Conservation (phyloP, 768 basidiomycete genomes). For the Tricholoma sp. region DNA sequence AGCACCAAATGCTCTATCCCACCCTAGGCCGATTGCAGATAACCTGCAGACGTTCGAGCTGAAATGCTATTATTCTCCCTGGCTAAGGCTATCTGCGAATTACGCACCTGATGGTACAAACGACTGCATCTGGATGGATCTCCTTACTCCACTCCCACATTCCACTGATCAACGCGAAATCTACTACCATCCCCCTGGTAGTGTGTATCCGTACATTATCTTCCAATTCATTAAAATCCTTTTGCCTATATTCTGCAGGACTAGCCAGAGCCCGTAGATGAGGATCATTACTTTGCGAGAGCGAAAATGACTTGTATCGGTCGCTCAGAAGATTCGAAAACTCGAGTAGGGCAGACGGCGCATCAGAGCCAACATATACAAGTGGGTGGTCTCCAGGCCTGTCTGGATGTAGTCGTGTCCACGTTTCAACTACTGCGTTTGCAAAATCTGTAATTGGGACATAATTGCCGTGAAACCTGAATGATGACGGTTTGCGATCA, state of each 20-base stretch:
- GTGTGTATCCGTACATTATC: slow-evolving; percentile 37
- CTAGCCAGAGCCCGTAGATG: slow-evolving; percentile 46
- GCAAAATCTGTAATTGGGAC: slow-evolving; percentile 49
- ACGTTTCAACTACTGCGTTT: slow-evolving; percentile 35
- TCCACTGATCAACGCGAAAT: slow-evolving; percentile 62
- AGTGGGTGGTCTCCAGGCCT: slow-evolving; percentile 25
- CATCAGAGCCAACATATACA: slow-evolving; percentile 61
- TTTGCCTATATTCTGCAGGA: slow-evolving; percentile 49
- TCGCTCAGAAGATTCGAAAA: slow-evolving; percentile 37
- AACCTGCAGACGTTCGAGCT: slow-evolving; percentile 61
- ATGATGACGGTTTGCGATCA: slow-evolving; percentile 45
- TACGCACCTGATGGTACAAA: slow-evolving; percentile 57
- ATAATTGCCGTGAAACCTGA: slow-evolving; percentile 35
- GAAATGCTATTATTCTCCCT: slow-evolving; percentile 6
- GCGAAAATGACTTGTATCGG: slow-evolving; percentile 36
- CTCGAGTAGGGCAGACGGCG: slow-evolving; percentile 37
- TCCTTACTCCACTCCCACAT: slow-evolving; percentile 47
- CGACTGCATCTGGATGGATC: slow-evolving; percentile 41
- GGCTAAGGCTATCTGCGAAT: neutral
- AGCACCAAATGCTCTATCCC: slow-evolving; percentile 57
- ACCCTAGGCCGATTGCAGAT: slow-evolving; percentile 57
- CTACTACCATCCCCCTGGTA: slow-evolving; percentile 62
- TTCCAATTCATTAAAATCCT: slow-evolving; percentile 39
- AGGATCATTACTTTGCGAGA: slow-evolving; percentile 35
- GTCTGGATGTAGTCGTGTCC: slow-evolving; percentile 29